These are phyloP conservation scores for Mucor piriformis DNA, from an alignment of 371 early-diverging fungal genomes.

Conservation along the genomic window DNA sequence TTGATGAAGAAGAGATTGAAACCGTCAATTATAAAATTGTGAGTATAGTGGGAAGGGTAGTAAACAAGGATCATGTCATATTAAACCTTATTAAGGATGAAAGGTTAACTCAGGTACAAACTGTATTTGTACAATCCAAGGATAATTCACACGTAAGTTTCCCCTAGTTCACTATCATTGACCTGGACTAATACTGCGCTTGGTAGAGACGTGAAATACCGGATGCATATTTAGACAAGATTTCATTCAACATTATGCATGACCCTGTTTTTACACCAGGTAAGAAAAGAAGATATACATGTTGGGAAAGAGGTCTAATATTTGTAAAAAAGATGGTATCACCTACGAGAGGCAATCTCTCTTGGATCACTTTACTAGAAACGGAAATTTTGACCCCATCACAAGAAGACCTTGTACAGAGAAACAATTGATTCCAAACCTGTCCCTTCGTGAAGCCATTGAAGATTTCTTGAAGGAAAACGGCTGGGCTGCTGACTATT, in stretches of 20 bases:
- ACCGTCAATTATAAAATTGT: constrained; percentile 45
- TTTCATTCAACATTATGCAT: constrained; percentile 57
- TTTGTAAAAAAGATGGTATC: constrained; percentile 47
- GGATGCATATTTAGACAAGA: constrained; percentile 54
- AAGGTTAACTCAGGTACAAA: constrained; percentile 34
- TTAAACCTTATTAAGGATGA: too few relatives aligned
- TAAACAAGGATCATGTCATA: not conserved
- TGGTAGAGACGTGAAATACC: constrained; percentile 48
- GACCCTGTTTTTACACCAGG: constrained; percentile 53
- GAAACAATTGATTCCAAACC: constrained; percentile 68
- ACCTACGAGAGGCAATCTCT: constrained; percentile 75
- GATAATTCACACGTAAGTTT: constrained; percentile 44
- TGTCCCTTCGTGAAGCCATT: constrained; percentile 72
- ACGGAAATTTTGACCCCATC: constrained; percentile 79
- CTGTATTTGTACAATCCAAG: constrained; percentile 53
- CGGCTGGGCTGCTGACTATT: constrained; percentile 62
- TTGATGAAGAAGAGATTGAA: constrained; percentile 40
- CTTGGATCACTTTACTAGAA: constrained; percentile 69
- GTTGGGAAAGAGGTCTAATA: too few relatives aligned
- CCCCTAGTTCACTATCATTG: not conserved
- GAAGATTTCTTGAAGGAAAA: constrained; percentile 64
- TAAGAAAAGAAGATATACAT: not conserved
- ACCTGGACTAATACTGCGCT: not conserved
- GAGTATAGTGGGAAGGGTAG: constrained; percentile 16
- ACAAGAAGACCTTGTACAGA: constrained; percentile 69